A percentile compares a stretch with the other conserved stretches of the same genome.
phyloP scores from a whole-genome alignment of 2,329 filamentous ascomycete species.

The Aspergillus arachidicola region DNA sequence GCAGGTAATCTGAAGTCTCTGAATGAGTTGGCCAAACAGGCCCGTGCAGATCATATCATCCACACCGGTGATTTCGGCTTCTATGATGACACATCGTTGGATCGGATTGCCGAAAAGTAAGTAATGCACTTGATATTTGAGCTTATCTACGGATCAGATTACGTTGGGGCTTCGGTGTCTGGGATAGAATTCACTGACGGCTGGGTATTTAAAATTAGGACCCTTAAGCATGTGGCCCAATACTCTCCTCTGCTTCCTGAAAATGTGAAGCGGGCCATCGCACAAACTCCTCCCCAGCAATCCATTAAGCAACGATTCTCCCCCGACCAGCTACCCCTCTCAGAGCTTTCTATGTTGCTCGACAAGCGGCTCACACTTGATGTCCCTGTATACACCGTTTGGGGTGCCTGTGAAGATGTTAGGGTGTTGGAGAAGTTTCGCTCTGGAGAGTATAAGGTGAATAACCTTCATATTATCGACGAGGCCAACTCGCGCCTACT shows the following conservation, averaged over 20 bases:
- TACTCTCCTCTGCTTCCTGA: constrained; percentile 94
- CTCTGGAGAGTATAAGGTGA: constrained; percentile 95
- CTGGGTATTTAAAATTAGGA: constrained; percentile 57
- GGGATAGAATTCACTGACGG: constrained; percentile 14
- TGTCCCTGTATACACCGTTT: constrained; percentile 96
- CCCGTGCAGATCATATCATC: constrained; percentile 94
- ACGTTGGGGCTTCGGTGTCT: not conserved
- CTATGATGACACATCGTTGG: constrained; percentile 93
- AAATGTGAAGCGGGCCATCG: constrained; percentile 66
- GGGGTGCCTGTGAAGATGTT: constrained; percentile 98
- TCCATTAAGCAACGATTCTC: constrained; percentile 82
- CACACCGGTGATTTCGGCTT: constrained; percentile 99
- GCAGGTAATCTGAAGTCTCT: constrained; percentile 91
- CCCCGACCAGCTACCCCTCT: constrained; percentile 81
- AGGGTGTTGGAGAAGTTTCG: constrained; percentile 96
- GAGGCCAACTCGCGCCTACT: constrained; percentile 95
- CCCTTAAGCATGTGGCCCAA: constrained; percentile 95
- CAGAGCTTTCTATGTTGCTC: constrained; percentile 86
- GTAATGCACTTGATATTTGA: constrained; percentile 33
- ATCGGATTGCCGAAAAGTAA: constrained; percentile 97
- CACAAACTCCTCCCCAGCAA: constrained; percentile 66
- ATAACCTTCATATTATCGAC: constrained; percentile 97
- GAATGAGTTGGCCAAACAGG: constrained; percentile 93
- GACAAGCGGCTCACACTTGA: constrained; percentile 88
- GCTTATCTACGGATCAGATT: constrained; percentile 2